Conservation (phyloP, 805 yeast genomes). For the Yarrowia keelungensis region DNA sequence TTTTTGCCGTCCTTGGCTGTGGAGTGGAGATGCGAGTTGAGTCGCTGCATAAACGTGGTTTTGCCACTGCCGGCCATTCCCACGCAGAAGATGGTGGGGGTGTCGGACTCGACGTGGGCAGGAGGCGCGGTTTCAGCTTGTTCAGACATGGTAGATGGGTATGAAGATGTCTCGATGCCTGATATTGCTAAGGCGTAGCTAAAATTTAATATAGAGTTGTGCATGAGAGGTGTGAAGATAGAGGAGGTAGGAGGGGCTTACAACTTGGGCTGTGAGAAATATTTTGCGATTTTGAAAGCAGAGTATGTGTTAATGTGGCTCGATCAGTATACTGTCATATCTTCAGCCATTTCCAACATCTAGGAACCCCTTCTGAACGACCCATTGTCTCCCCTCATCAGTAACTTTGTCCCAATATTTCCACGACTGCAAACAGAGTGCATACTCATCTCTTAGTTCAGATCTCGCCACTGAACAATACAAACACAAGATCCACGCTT, state of each 20-base stretch:
- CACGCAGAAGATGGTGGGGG: constrained; percentile 55
- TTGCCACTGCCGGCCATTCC: constrained; percentile 89
- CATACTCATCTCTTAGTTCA: too few relatives aligned
- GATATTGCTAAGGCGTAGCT: constrained; percentile 28
- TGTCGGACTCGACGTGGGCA: constrained; percentile 26
- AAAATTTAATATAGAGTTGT: constrained; percentile 32
- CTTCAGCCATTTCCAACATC: too few relatives aligned
- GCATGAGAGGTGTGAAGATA: background rate
- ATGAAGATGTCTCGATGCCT: background rate
- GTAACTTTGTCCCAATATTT: background rate
- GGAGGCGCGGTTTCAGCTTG: background rate
- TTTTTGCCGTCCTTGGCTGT: constrained; percentile 52
- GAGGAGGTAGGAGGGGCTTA: background rate
- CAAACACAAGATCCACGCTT: background rate
- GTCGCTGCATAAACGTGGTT: constrained; percentile 95
- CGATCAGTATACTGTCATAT: too few relatives aligned
- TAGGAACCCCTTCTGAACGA: too few relatives aligned
- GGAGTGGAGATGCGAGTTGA: constrained; percentile 85
- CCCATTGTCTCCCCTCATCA: too few relatives aligned
- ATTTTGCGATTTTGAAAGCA: background rate
- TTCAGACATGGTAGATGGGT: constrained; percentile 8
- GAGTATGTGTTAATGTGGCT: background rate
- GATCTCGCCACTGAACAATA: too few relatives aligned
- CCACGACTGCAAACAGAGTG: constrained; percentile 15
- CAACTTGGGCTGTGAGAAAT: background rate